Evolutionary conservation across 2,329 filamentous ascomycete genomes (phyloP), one percentile per base, ranked within the genome.

Genomic region (Pyrenophora tritici-repentis): DNA sequence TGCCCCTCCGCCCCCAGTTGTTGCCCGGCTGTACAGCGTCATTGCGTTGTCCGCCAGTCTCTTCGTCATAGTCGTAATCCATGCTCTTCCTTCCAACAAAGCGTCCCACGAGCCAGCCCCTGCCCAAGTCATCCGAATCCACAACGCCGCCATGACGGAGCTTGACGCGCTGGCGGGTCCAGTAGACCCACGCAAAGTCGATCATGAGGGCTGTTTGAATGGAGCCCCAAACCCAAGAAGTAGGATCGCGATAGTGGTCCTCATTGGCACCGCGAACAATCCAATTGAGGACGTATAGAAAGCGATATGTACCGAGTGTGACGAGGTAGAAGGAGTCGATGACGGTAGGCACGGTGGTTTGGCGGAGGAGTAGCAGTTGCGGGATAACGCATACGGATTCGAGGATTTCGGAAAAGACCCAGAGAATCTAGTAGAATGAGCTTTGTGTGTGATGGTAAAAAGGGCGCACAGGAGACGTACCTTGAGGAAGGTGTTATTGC

Each of bases 111-210:
- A 97, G 79, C 86, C 91, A 97, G 57, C 91, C 90, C 48, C 90
- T 86, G 58, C 86, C 83, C 69, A 96, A 80, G 70, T 97, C 93
- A 59, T 97, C 92, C 3, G 88, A 87, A 69, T 97, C 93, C 12
- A 97, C 90, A 14, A 97, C 81, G 6, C 91, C 90, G 37, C 93
- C 93, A 60, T 85, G 87, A 55, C 93, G 84, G 13, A 97, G 86
- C 86, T 97, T 97, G 68, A 97, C 91, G 50, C 92, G 85, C 78
- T 97, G 93, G 58, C 93, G 84, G 9, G 88, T 89, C 78, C 90
- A 97, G 79, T 97, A 97, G 1, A 97, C 91, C 91, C 92, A 97
- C 31, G 91, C 91, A 71, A 97, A 97, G 75, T 97, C 93, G 62
- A 92, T 72, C 74, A 97, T 97, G 36, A 97, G 84, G 1, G 88